Evolutionary conservation across 2,329 filamentous ascomycete genomes (phyloP).

Genomic region (Alternaria novae-zelandiae): DNA sequence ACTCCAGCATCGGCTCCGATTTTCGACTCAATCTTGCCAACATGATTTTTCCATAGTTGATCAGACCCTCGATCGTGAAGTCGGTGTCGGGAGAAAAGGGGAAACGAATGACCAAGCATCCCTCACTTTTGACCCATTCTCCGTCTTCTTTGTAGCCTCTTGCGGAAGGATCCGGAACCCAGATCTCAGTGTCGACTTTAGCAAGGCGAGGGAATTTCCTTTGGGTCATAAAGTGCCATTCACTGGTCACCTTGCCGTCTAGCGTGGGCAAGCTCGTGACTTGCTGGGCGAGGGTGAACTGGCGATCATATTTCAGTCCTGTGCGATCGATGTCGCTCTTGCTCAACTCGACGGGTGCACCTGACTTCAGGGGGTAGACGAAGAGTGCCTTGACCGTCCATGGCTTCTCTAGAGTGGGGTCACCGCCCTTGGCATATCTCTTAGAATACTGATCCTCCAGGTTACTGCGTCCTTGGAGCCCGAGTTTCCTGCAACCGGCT

Average conservation of each 20-base stretch:
- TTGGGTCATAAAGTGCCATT: conserved; percentile 76
- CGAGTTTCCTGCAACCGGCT: conserved; percentile 60
- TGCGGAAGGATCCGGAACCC: conserved; percentile 69
- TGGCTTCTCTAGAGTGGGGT: conserved; percentile 30
- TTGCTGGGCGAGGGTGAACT: conserved; percentile 80
- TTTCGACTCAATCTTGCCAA: conserved; percentile 44
- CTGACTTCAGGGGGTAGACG: conserved; percentile 86
- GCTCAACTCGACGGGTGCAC: conserved; percentile 75
- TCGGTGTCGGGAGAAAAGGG: conserved; percentile 55
- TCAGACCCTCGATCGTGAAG: conserved; percentile 41
- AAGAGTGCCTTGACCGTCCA: conserved; percentile 70
- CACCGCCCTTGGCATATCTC: conserved; percentile 51
- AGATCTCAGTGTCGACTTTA: conserved; percentile 70
- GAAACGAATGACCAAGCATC: conserved; percentile 72
- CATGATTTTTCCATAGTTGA: conserved; percentile 41
- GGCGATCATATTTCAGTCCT: conserved; percentile 78
- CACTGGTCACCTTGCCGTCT: conserved; percentile 49
- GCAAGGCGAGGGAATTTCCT: conserved; percentile 74
- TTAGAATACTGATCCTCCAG: conserved; percentile 63
- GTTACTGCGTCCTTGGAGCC: conserved; percentile 58
- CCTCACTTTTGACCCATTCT: conserved; percentile 60
- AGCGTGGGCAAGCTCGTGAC: conserved; percentile 51
- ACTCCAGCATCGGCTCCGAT: conserved; percentile 65
- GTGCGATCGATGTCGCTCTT: conserved; percentile 68
- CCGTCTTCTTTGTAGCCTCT: conserved; percentile 57